Evolutionary conservation across 495 filamentous ascomycete genomes (phyloP), one percentile per base, ranked within the genome.

Genomic region (Aspergillus carlsbadensis): DNA sequence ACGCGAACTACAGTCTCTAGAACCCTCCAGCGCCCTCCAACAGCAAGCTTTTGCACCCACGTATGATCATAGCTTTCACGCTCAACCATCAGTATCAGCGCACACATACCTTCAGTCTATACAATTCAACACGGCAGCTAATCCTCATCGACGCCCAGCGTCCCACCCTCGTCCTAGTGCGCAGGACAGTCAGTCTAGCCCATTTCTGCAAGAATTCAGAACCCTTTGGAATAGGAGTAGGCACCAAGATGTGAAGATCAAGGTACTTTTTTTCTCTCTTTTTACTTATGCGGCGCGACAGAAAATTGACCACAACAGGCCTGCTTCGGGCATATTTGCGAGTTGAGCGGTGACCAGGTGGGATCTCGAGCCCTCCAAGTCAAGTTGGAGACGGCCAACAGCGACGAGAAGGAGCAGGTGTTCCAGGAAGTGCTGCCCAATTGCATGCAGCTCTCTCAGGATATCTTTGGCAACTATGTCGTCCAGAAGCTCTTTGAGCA

Each of bases 401-500:
- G 91, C 59, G 94, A 98, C 53, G 94, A 98, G 66, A 97, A 96
- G 67, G 90, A 96, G n/a, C 86, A 87, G 43, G 86, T 98, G 2
- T 98, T 96, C 75, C 78, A 78, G 0, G 95, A 98, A 66, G 89
- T 98, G 35, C 79, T 85, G 60, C 82, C 86, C 0, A 93, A 98
- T 63, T 82, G 86, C 8, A 62, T 96, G 35, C 91, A 92, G 66
- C 75, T 98, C 39, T 97, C 96, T 91, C 93, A 87, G 10, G 95
- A 98, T 66, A 87, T 97, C 13, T 98, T 96, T 66, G 94, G 94
- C 15, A 98, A 98, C 70, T 98, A 98, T 65, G 94, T 98, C 34
- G 94, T 98, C 20, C 94, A 98, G 64, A 98, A 97, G 68, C 85
- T 98, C 58, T 98, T 97, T 61, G 93, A 98, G 71, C 91, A 98